phyloP scores from a whole-genome alignment of 2,329 filamentous ascomycete genomes.

The Pyricularia sp. region DNA sequence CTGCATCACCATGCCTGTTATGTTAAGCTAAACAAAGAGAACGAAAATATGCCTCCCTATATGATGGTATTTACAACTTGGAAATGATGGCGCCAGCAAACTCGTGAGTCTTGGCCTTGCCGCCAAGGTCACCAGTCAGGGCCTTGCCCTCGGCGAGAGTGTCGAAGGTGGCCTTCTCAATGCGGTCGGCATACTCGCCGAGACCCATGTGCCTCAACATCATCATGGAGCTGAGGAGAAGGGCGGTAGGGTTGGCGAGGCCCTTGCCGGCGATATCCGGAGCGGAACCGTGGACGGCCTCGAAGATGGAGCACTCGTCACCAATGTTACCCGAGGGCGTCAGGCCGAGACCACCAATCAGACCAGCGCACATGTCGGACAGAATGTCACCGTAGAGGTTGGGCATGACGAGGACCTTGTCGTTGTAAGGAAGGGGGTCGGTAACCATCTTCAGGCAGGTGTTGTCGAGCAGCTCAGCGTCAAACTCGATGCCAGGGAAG shows the following conservation, averaged over 20 bases:
- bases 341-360: slow-evolving; percentile 93
- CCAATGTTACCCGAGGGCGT: slow-evolving; percentile 98
- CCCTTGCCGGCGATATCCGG: slow-evolving; percentile 63
- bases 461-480: slow-evolving; percentile 97
- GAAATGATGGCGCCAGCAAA: slow-evolving; percentile 85
- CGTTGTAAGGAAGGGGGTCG: slow-evolving; percentile 92
- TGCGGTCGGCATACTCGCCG: slow-evolving; percentile 67
- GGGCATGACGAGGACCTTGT: slow-evolving; percentile 96
- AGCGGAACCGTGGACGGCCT: slow-evolving; percentile 77
- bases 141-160: slow-evolving; percentile 92
- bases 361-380: slow-evolving; percentile 97
- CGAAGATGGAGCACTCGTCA: slow-evolving; percentile 98
- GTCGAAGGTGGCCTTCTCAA: slow-evolving; percentile 90
- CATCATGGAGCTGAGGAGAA: slow-evolving; percentile 95
- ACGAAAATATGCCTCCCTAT: slow-evolving; percentile 1
- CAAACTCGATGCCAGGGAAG: slow-evolving; percentile 91
- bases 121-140: slow-evolving; percentile 90
- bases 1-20: slow-evolving; percentile 2
- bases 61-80: slow-evolving; percentile 36
- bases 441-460: slow-evolving; percentile 98
- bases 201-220: slow-evolving; percentile 99
- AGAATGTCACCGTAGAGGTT: slow-evolving; percentile 99
- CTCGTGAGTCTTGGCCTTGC: slow-evolving; percentile 90
- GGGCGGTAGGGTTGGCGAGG: slow-evolving; percentile 91
- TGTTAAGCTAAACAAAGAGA: slow-evolving; percentile 1